phyloP scores from a whole-genome alignment of 2,329 filamentous ascomycete genomes.

The Alternaria rosae region DNA sequence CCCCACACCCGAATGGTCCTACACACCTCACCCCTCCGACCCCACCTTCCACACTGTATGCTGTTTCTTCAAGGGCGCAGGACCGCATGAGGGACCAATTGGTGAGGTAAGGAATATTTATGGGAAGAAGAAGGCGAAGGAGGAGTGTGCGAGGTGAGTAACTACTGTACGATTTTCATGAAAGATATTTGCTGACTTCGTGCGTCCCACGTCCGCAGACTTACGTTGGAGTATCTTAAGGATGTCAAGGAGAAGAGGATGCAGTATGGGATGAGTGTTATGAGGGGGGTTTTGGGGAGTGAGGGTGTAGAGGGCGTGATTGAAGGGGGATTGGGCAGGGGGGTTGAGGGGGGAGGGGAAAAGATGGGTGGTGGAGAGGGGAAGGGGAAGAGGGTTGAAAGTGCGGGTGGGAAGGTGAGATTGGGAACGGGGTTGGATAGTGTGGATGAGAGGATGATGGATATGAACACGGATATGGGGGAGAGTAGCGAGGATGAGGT shows the following conservation, averaged over 20 bases:
- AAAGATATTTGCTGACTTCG: too few relatives aligned
- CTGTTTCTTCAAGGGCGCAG: conserved; percentile 44
- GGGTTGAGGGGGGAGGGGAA: conserved; percentile 1
- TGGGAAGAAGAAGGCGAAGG: conserved; percentile 60
- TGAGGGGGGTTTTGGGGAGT: conserved; percentile 19
- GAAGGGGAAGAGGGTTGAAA: not conserved
- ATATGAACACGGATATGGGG: not conserved
- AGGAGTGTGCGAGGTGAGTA: conserved; percentile 57
- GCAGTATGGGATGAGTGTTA: conserved; percentile 21
- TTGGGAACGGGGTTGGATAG: not conserved
- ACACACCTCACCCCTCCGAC: conserved; percentile 7
- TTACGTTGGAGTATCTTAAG: conserved; percentile 51
- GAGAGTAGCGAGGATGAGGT: not conserved
- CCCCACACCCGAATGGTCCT: conserved; percentile 30
- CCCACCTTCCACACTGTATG: conserved; percentile 46
- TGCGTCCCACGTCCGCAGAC: too few relatives aligned
- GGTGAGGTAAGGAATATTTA: conserved; percentile 54
- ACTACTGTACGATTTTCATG: too few relatives aligned
- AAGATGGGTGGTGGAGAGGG: not conserved
- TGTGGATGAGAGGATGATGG: not conserved
- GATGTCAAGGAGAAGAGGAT: conserved; percentile 40
- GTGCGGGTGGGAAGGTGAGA: not conserved
- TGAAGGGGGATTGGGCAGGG: conserved; percentile 1
- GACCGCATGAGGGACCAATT: conserved; percentile 40
- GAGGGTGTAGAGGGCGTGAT: not conserved